Evolutionary conservation across 2,329 filamentous ascomycete genomes (phyloP).

Genomic region (Clonostachys chloroleuca): DNA sequence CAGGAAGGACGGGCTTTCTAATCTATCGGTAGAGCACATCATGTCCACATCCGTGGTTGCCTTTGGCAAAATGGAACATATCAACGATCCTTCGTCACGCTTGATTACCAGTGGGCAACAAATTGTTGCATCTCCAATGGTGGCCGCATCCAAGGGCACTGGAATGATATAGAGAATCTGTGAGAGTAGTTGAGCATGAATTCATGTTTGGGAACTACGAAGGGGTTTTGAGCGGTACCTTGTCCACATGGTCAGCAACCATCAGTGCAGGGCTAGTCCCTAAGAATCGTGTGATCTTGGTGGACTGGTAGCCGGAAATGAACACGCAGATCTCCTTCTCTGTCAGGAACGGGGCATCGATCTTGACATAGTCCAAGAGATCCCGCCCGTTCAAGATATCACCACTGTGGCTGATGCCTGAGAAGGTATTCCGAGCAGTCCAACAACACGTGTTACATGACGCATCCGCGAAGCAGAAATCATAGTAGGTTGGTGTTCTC

Average conservation of each 20-base stretch:
- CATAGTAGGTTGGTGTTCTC: conserved; percentile 7
- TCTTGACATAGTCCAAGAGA: conserved; percentile 6
- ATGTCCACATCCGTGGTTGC: conserved; percentile 5
- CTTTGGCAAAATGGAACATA: conserved; percentile 7
- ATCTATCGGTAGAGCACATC: neutral
- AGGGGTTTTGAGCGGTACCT: conserved; percentile 3
- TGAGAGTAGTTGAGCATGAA: no score
- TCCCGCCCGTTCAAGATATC: conserved; percentile 3
- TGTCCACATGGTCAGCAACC: conserved; percentile 9
- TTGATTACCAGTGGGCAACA: conserved; percentile 9
- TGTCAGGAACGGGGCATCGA: conserved; percentile 4
- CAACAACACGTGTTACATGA: conserved; percentile 6
- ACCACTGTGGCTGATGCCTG: conserved; percentile 7
- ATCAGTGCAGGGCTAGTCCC: conserved; percentile 9
- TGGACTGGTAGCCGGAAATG: conserved; percentile 7
- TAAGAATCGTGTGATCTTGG: conserved; percentile 6
- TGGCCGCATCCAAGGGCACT: conserved; percentile 10
- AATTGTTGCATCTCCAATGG: conserved; percentile 8
- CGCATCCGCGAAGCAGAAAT: conserved; percentile 9
- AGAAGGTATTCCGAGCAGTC: conserved; percentile 4
- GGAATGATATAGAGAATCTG: conserved; percentile 9
- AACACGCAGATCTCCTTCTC: conserved; percentile 8
- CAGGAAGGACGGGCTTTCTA: conserved; percentile 2
- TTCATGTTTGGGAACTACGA: neutral
- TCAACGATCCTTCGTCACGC: conserved; percentile 4